These are phyloP conservation scores for Pyrenophora teres DNA, from an alignment of 2,329 filamentous ascomycete species.

Conservation along the genomic window DNA sequence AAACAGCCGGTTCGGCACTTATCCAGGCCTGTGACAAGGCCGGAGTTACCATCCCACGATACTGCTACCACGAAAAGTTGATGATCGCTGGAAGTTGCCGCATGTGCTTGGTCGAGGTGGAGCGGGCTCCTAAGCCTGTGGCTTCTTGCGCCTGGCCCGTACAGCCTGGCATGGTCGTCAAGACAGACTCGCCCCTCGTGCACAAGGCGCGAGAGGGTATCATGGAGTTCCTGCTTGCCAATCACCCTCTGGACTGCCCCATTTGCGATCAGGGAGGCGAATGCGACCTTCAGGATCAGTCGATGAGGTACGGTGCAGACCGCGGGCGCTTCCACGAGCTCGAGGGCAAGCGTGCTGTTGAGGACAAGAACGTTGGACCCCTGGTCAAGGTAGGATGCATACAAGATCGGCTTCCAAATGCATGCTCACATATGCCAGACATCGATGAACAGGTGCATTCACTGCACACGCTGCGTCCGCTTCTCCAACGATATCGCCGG, in stretches of 20 bases:
- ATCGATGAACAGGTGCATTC: constrained; percentile 99
- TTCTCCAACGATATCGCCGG: constrained; percentile 98
- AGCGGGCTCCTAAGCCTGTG: constrained; percentile 93
- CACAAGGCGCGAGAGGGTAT: constrained; percentile 99
- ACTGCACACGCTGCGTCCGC: constrained; percentile 96
- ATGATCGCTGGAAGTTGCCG: constrained; percentile 99
- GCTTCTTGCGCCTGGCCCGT: constrained; percentile 99
- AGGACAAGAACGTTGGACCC: constrained; percentile 99
- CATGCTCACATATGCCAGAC: constrained; percentile 59
- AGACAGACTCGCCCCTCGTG: constrained; percentile 93
- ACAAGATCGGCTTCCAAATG: background rate
- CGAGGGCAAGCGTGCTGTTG: constrained; percentile 92
- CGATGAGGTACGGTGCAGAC: constrained; percentile 97
- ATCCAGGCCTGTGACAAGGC: constrained; percentile 99
- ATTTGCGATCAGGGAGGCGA: constrained; percentile 99
- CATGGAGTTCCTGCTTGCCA: constrained; percentile 97
- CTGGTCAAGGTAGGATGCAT: constrained; percentile 71
- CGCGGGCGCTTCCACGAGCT: constrained; percentile 96
- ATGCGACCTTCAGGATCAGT: constrained; percentile 98
- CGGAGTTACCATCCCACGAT: constrained; percentile 88
- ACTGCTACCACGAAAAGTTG: constrained; percentile 99
- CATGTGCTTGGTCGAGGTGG: constrained; percentile 99
- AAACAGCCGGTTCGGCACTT: constrained; percentile 86
- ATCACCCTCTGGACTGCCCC: constrained; percentile 94
- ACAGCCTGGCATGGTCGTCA: constrained; percentile 97